Base-by-base conservation (phyloP, 768 basidiomycete species). In the Amanita fuliginea region DNA sequence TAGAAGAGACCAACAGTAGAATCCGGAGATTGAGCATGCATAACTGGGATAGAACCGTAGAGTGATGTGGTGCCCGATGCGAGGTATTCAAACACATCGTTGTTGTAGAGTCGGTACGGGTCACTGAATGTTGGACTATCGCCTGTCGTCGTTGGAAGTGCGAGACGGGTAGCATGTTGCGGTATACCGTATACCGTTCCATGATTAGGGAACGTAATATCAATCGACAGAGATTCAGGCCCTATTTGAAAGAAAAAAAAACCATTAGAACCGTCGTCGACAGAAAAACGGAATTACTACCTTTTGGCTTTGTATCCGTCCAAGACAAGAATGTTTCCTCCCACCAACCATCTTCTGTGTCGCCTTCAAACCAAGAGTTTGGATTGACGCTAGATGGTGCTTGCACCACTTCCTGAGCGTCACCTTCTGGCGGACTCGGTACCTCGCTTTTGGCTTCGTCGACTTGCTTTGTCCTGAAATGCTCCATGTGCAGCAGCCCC, bases 401-500 rank as follows among this genome's bases (percentile, higher is more conserved):
- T n/a, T 46, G 51, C 16, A 50, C 9, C 22, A 43, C 49, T 10
- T 22, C 49, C 24, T 51, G 51, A 6, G 42, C 42, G 8, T 40
- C 44, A 8, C 41, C 49, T 42, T 50, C 49, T 7, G 30, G 18
- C 6, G 47, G 14, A 3, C 6, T 14, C n/a, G 69, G 53, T 64
- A 74, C 71, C 45, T 72, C 67, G 6, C 69, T 70, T 30, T 62
- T 59, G 37, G 71, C 72, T 53, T 70, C 66, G 7, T 60, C 67
- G 8, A 68, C 64, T n/a, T 66, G 62, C 59, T 84, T 81, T 18
- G 72, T 73, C 57, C 89, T 86, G 74, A 94, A 97, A 65, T 98
- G 96, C 61, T 99, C 96, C 95, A 99, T 94, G 57, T 98, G 94
- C 54, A 99, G 71, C 26, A 99, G 73, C 1, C 89, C 88, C 35